Conservation (phyloP, 1,139 yeast species). For the Blastobotrys illinoisensis region DNA sequence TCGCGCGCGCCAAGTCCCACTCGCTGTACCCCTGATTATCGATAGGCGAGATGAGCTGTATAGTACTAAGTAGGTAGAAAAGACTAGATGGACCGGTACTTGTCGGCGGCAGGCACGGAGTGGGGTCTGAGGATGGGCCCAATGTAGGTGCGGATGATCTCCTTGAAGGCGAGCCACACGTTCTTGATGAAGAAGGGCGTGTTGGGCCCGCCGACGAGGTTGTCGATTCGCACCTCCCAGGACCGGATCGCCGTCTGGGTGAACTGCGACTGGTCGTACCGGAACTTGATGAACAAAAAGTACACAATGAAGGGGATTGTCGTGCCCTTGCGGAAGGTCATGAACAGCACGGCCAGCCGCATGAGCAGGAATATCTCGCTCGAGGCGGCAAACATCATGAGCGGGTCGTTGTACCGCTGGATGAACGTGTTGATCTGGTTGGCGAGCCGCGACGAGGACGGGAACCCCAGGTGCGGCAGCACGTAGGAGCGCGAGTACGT, state of each 20-base stretch:
- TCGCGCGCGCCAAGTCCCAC: not conserved
- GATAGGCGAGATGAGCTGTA: not conserved
- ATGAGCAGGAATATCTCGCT: slow-evolving; percentile 61
- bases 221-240: slow-evolving; percentile 69
- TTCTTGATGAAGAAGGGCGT: slow-evolving; percentile 56
- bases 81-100: not conserved
- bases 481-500: slow-evolving; percentile 61
- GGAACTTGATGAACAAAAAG: slow-evolving; percentile 62
- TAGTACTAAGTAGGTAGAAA: too few species aligned
- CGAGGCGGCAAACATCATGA: slow-evolving; percentile 66
- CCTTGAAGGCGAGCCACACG: slow-evolving; percentile 57
- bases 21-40: not conserved
- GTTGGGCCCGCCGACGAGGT: slow-evolving; percentile 49
- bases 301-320: slow-evolving; percentile 56
- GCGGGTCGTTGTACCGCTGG: slow-evolving; percentile 57
- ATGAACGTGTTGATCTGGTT: slow-evolving; percentile 49
- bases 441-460: slow-evolving; percentile 39
- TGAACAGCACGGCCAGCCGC: slow-evolving; percentile 44
- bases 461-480: slow-evolving; percentile 58
- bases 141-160: slow-evolving; percentile 37
- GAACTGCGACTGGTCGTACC: slow-evolving; percentile 72
- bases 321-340: slow-evolving; percentile 61
- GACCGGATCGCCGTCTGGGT: slow-evolving; percentile 66
- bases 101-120: not conserved
- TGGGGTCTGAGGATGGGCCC: slow-evolving; percentile 27